Evolutionary conservation across 192 early-diverging fungal species (phyloP).

Genomic region (Coemansia asiatica): DNA sequence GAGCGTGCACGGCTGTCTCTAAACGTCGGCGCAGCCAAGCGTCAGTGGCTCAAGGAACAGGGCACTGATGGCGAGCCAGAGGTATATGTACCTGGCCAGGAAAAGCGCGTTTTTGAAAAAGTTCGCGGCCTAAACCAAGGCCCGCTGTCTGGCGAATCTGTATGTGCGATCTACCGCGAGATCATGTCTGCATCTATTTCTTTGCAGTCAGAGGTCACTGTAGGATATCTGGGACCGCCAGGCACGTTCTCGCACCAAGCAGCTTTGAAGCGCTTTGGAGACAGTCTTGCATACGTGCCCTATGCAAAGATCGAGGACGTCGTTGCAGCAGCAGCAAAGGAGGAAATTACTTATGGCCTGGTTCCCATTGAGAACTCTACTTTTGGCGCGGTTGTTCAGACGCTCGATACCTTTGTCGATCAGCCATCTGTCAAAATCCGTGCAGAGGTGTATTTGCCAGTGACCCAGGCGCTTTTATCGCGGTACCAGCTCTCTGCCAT

Average conservation of each 20-base stretch:
- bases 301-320: conserved; percentile 75
- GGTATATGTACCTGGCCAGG: conserved; percentile 74
- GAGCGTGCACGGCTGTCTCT: conserved; percentile 78
- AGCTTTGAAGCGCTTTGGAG: conserved; percentile 74
- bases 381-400: conserved; percentile 79
- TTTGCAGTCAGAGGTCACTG: conserved; percentile 73
- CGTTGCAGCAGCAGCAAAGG: conserved; percentile 72
- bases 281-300: conserved; percentile 71
- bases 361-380: conserved; percentile 97
- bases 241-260: conserved; percentile 92
- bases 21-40: conserved; percentile 76
- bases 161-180: conserved; percentile 73
- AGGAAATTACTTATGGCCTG: conserved; percentile 80
- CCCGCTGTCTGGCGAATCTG: conserved; percentile 67
- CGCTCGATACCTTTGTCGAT: conserved; percentile 75
- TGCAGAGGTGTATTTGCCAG: conserved; percentile 76
- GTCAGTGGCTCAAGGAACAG: conserved; percentile 48
- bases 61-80: conserved; percentile 56
- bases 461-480: conserved; percentile 81
- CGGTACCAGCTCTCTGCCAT: conserved; percentile 64
- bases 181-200: conserved; percentile 91
- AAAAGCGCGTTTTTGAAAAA: conserved; percentile 76
- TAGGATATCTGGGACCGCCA: conserved; percentile 87
- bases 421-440: conserved; percentile 64
- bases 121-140: conserved; percentile 72